Evolutionary conservation across 2,329 filamentous ascomycete genomes (phyloP), one percentile per base, ranked within the genome.

Genomic region (Diaporthe capsici): DNA sequence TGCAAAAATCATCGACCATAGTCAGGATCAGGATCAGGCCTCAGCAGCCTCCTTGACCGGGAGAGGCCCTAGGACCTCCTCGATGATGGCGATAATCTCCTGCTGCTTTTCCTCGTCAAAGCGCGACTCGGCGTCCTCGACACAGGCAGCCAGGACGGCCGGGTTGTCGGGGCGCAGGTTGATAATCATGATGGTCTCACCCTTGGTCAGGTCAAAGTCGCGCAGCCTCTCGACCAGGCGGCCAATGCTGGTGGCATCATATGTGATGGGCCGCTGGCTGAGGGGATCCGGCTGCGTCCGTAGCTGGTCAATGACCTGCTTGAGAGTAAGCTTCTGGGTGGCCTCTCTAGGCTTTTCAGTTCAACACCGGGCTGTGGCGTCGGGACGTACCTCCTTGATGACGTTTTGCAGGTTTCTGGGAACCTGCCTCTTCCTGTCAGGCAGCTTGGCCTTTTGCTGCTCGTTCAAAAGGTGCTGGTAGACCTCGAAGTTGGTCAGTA

Each of bases 401-500:
- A 94, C 84, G 0, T 88, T 91, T 80, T 91, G 89, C 3, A 92
- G 85, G 78, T 92, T 92, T 34, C 85, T 86, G 2, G 90, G 90
- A 4, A 89, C 86, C 55, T 88, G 63, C 71, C 70, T 72, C 58
- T 71, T 74, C 60, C 67, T 77, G 57, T 75, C 70, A 22, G 70
- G 86, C 22, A 86, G 87, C 77, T 88, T 88, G 57, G 85, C 84
- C 80, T 90, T 87, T 79, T 91, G 83, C 71, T 87, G 87, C 80
- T 91, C 89, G 63, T 92, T 88, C 8, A 85, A 84, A 53, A 95
- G 84, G 79, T 94, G 93, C 74, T 89, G 86, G 80, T 92, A 92
- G 78, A 95, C 93, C 86, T 95, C 94, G 78, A 90, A 93, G 83
- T 95, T 95, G 82, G 91, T 91, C 80, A 95, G 86, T 57, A 92